A percentile compares a stretch with the other conserved stretches of the same genome.
Evolutionary conservation across 2,329 filamentous ascomycete species (phyloP).

Genomic region (Paracamarosporium sp.): DNA sequence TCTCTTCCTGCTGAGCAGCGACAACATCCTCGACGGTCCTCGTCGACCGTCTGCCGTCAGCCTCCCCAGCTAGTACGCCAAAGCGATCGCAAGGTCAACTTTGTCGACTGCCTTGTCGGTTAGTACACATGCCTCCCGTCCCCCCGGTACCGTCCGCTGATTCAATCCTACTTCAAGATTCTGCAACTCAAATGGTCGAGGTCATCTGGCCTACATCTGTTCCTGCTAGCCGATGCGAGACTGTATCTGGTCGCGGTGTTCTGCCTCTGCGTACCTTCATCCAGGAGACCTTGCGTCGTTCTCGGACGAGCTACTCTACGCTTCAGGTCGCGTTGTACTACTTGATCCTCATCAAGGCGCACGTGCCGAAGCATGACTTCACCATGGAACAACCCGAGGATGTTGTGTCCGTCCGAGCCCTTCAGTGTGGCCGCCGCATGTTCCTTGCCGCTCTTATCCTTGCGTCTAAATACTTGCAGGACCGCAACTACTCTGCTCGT

Average conservation of each 20-base stretch:
- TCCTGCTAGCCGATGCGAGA: slow-evolving; percentile 75
- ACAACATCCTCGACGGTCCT: slow-evolving; percentile 66
- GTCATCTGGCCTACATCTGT: slow-evolving; percentile 95
- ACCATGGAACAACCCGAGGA: slow-evolving; percentile 84
- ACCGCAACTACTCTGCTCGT: slow-evolving; percentile 95
- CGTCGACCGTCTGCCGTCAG: slow-evolving; percentile 63
- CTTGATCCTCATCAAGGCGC: slow-evolving; percentile 88
- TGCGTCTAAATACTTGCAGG: slow-evolving; percentile 96
- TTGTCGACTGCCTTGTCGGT: slow-evolving; percentile 98
- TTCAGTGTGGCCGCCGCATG: slow-evolving; percentile 97
- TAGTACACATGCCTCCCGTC: slow-evolving; percentile 60
- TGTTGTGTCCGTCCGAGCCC: slow-evolving; percentile 73
- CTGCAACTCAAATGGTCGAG: slow-evolving; percentile 95
- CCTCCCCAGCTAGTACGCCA: slow-evolving; percentile 83
- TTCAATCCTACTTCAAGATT: slow-evolving; percentile 68
- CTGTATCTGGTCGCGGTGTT: slow-evolving; percentile 72
- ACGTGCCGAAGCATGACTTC: slow-evolving; percentile 83
- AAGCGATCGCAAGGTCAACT: slow-evolving; percentile 89
- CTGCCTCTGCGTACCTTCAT: slow-evolving; percentile 94
- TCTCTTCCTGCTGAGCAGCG: slow-evolving; percentile 67
- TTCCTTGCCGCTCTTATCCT: slow-evolving; percentile 94
- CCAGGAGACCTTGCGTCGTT: slow-evolving; percentile 93
- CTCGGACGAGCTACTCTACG: slow-evolving; percentile 95
- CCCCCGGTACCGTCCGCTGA: slow-evolving; percentile 38
- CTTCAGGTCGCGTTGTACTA: slow-evolving; percentile 97